Percentiles rank a stretch among this genome's conserved stretches.
phyloP scores from a whole-genome alignment of 176 grass and related monocot species.

The bread wheat (Triticum aestivum) region IWGSC_CS_RefSeq_v2.1 NC_057809.1:526249369-526249868 shows the following conservation, averaged over 20 bases:
- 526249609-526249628: conserved; percentile 13
- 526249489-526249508: background rate
- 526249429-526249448: conserved; percentile 85
- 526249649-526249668: background rate
- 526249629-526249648: conserved; percentile 70
- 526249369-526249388: conserved; percentile 95
- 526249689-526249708: background rate
- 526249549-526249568: background rate
- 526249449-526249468: conserved; percentile 67
- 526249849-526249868: background rate
- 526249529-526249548: background rate
- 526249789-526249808: conserved; percentile 33
- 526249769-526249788: conserved; percentile 29
- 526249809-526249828: conserved; percentile 3
- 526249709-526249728: conserved; percentile 19
- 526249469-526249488: conserved; percentile 6
- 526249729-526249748: conserved; percentile 15
- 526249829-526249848: background rate
- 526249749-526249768: conserved; percentile 14
- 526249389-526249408: conserved; percentile 92
- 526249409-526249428: conserved; percentile 95
- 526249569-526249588: background rate
- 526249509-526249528: background rate
- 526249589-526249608: conserved; percentile 41
- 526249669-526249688: conserved; percentile 37